A percentile compares a stretch with the other conserved stretches of the same genome.
phyloP scores from a whole-genome alignment of 192 early-diverging fungal genomes.

The Mortierella hygrophila region DNA sequence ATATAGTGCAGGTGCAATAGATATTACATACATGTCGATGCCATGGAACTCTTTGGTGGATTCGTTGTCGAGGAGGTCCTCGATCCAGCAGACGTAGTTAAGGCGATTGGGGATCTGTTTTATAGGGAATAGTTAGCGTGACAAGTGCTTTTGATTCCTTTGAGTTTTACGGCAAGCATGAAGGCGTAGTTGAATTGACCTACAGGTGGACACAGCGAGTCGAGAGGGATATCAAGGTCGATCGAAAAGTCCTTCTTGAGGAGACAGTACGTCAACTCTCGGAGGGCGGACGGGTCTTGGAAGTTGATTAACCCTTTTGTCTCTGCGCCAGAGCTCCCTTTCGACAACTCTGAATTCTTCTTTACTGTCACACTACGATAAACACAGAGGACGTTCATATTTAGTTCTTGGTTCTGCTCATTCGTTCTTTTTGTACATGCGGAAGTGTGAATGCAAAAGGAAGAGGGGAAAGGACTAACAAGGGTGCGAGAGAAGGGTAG shows the following conservation, averaged over 20 bases:
- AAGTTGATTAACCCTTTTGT: conserved; percentile 66
- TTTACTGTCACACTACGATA: conserved; percentile 25
- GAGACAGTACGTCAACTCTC: conserved; percentile 72
- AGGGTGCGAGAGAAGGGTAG: conserved; percentile 61
- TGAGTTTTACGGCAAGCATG: not conserved
- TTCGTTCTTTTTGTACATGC: not conserved
- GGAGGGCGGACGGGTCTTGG: conserved; percentile 69
- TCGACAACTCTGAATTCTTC: not conserved
- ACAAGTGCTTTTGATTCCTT: not conserved
- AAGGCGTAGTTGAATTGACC: not conserved
- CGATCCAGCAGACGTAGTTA: conserved; percentile 79
- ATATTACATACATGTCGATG: conserved; percentile 71
- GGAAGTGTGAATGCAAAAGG: not conserved
- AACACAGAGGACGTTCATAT: too few species aligned
- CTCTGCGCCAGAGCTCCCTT: not conserved
- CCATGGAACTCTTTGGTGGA: conserved; percentile 42
- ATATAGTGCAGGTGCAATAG: not conserved
- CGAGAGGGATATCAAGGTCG: conserved; percentile 74
- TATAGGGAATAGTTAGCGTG: not conserved
- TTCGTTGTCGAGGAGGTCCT: conserved; percentile 66
- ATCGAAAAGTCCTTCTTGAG: conserved; percentile 74
- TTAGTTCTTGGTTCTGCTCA: too few species aligned
- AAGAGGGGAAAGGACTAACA: conserved; percentile 32
- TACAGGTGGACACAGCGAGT: conserved; percentile 78
- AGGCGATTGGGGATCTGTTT: conserved; percentile 60